Conservation (phyloP, 306 rosid genomes). For the Inga oerstediana region DNA sequence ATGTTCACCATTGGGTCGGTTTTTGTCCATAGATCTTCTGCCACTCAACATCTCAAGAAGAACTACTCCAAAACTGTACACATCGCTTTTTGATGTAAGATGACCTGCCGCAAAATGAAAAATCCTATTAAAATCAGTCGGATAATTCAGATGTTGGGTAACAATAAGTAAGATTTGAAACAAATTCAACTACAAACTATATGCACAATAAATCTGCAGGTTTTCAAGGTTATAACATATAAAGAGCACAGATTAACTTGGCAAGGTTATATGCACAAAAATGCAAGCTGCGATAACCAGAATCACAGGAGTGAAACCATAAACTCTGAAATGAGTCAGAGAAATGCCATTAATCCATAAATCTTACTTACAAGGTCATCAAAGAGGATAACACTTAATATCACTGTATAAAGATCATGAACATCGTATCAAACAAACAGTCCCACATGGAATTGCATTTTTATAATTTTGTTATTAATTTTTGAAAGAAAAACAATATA, state of each 20-base stretch:
- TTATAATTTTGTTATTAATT: not conserved
- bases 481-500: not conserved
- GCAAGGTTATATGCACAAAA: not conserved
- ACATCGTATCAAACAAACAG: not conserved
- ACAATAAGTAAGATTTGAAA: not conserved
- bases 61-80: constrained; percentile 94
- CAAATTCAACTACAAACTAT: not conserved
- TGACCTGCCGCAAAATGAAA: constrained; percentile 58
- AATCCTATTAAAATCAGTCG: constrained; percentile 4
- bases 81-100: constrained; percentile 93
- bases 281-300: not conserved
- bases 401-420: not conserved
- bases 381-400: not conserved
- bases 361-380: not conserved
- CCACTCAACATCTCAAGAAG: constrained; percentile 95
- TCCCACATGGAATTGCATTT: constrained; percentile 12
- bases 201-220: not conserved
- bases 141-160: not conserved
- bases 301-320: not conserved
- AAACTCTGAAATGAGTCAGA: not conserved
- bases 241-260: not conserved
- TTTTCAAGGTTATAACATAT: not conserved
- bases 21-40: constrained; percentile 97
- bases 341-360: not conserved
- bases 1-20: constrained; percentile 91